Conservation (phyloP, 768 basidiomycete species). For the Cyclocybe cylindracea region DNA sequence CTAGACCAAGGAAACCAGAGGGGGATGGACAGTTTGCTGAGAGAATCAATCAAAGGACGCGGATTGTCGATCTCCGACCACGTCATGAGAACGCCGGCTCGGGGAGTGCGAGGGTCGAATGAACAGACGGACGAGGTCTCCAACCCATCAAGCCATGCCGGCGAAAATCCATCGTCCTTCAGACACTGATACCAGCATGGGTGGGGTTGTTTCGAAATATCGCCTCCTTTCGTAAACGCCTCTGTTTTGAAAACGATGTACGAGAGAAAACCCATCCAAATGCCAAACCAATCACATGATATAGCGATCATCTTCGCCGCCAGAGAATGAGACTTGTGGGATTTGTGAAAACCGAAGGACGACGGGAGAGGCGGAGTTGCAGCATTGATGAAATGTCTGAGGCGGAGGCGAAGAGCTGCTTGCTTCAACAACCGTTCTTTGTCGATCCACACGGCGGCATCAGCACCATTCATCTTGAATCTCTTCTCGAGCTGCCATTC, state of each 20-base stretch:
- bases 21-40: constrained; percentile 2
- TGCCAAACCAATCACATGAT: constrained; percentile 6
- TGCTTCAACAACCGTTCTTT: neutral
- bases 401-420: neutral
- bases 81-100: neutral
- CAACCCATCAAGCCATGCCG: constrained; percentile 5
- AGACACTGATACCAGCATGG: neutral
- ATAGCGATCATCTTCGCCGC: constrained; percentile 3
- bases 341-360: constrained; percentile 2
- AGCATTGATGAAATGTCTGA: neutral
- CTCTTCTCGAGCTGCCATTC: neutral
- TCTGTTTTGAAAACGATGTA: constrained; percentile 1
- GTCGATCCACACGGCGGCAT: neutral
- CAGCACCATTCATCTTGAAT: neutral
- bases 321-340: neutral
- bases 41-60: neutral
- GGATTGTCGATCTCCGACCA: neutral
- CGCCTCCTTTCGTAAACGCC: too few relatives aligned
- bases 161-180: neutral
- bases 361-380: constrained; percentile 1
- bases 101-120: neutral
- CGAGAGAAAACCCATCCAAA: constrained; percentile 13
- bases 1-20: constrained; percentile 12
- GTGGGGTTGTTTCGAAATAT: neutral
- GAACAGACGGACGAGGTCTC: neutral